Evolutionary conservation across 371 early-diverging fungal species (phyloP), one percentile per base, ranked within the genome.

Genomic region (Mucor plumbeus): DNA sequence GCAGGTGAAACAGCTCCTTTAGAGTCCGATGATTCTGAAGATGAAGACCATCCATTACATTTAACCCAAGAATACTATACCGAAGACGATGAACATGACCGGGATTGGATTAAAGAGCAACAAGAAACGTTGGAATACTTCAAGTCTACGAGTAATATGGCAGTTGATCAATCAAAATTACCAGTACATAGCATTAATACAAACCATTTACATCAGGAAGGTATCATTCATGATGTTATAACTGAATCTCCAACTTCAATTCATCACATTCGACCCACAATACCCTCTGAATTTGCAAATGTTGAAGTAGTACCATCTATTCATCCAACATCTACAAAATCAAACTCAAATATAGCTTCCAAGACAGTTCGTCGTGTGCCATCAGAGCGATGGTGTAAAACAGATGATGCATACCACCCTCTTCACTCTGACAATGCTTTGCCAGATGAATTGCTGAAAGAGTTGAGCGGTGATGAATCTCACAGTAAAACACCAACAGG

Each of bases 311-410:
- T 15, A 35, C 1, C 58, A 21, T 48, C 61, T 40, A 5, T 5
- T 40, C 10, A 7, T 15, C n/a, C 50, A 15, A 38, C 31, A 26
- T 26, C 26, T 26, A 26, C 26, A 26, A 26, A 26, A 1, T 26
- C 26, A 21, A 43, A 44, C 8, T 35, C 8, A 35, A 50, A 57
- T 35, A 15, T 31, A 8, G 5, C 7, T 11, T 11, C 38, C 40
- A 59, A 55, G 36, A 33, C n/a, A 0, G 64, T 71, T 10, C 67
- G 62, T 7, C 77, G 82, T 34, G 64, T 79, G 0, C 77, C 82
- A 21, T 82, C 82, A 38, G 77, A 71, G 14, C 61, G 68, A 36
- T 82, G 82, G 82, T 82, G 79, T 44, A 69, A 68, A 59, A 65
- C 55, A 5, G 21, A 21, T 13, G 61, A 61, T 40, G 43, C 56